Conservation (phyloP, 345 rosid species). For the Populus simonii region DNA sequence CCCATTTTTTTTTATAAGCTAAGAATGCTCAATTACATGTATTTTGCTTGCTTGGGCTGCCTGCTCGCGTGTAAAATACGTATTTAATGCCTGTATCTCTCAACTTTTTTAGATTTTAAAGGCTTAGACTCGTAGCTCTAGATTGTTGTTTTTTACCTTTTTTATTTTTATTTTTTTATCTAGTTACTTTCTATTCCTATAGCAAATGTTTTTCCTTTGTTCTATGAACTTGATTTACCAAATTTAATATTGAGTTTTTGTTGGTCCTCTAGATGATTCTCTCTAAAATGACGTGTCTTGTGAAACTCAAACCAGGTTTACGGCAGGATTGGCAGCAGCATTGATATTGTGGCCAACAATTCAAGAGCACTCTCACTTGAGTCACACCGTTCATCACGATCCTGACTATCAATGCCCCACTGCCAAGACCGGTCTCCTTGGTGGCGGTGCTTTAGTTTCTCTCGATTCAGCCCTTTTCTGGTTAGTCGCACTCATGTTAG, state of each 20-base stretch:
- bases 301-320: conserved; percentile 32
- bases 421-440: conserved; percentile 84
- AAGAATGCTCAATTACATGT: background rate
- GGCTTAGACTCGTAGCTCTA: background rate
- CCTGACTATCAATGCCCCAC: conserved; percentile 54
- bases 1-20: background rate
- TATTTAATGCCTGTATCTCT: background rate
- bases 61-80: background rate
- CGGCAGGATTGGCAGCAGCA: conserved; percentile 54
- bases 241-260: background rate
- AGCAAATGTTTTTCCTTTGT: background rate
- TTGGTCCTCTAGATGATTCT: background rate
- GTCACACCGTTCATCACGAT: conserved; percentile 51
- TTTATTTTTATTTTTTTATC: background rate
- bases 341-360: conserved; percentile 72
- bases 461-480: conserved; percentile 78
- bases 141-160: background rate
- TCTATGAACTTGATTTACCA: background rate
- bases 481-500: conserved; percentile 74
- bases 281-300: background rate
- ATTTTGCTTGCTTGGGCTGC: background rate
- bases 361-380: conserved; percentile 66
- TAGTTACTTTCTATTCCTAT: background rate
- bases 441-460: conserved; percentile 82
- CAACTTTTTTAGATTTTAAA: background rate